These are phyloP conservation scores for Lactifluus hygrophoroides DNA, from an alignment of 768 basidiomycete genomes.

Conservation along the genomic window DNA sequence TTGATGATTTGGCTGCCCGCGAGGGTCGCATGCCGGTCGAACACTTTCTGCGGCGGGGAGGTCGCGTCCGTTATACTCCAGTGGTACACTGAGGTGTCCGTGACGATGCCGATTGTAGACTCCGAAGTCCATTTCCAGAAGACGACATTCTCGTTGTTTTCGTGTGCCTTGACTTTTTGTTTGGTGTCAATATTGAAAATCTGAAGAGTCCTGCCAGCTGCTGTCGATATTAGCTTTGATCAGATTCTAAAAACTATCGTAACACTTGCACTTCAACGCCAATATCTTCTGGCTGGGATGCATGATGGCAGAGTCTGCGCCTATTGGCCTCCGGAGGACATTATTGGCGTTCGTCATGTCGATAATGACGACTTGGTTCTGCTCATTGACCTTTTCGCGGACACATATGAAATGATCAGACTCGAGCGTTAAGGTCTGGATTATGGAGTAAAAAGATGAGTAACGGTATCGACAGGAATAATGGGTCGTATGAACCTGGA, in stretches of 20 bases:
- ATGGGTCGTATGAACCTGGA: conserved; percentile 58
- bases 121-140: conserved; percentile 99
- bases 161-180: conserved; percentile 94
- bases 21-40: conserved; percentile 94
- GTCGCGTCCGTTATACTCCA: conserved; percentile 75
- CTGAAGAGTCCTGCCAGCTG: conserved; percentile 91
- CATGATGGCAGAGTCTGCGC: conserved; percentile 99
- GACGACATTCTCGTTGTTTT: conserved; percentile 87
- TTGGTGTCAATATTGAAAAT: conserved; percentile 98
- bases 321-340: conserved; percentile 91
- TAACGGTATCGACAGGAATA: background rate
- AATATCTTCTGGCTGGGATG: conserved; percentile 95
- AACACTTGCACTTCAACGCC: conserved; percentile 72
- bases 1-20: conserved; percentile 97
- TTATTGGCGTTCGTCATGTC: conserved; percentile 97
- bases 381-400: conserved; percentile 89
- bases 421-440: conserved; percentile 85
- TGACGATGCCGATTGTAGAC: conserved; percentile 88
- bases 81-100: conserved; percentile 87
- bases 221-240: conserved; percentile 1
- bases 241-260: background rate
- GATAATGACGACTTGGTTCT: conserved; percentile 98
- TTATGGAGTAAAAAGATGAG: background rate
- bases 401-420: conserved; percentile 98
- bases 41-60: conserved; percentile 82